Conservation (phyloP, 805 yeast species). For the Pichia scutulata region DNA sequence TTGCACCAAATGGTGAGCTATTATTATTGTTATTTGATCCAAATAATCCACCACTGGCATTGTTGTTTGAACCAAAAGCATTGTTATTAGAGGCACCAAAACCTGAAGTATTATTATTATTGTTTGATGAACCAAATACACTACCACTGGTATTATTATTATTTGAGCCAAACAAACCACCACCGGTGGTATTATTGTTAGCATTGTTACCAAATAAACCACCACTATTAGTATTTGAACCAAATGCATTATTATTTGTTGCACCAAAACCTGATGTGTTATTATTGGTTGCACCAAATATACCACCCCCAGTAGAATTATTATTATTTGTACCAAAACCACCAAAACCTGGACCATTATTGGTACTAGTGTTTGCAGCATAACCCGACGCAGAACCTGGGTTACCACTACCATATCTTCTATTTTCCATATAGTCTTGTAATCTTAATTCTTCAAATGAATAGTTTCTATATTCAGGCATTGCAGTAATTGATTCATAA, state of each 20-base stretch:
- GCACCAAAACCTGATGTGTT: conserved; percentile 25
- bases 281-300: conserved; percentile 17
- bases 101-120: not conserved
- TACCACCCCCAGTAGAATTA: conserved; percentile 7
- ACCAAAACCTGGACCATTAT: conserved; percentile 23
- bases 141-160: not conserved
- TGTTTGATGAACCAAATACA: not conserved
- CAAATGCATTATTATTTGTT: conserved; percentile 24
- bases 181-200: conserved; percentile 6
- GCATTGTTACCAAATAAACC: conserved; percentile 18
- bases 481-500: conserved; percentile 70
- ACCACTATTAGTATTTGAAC: conserved; percentile 18
- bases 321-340: conserved; percentile 16
- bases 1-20: conserved; percentile 16
- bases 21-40: conserved; percentile 7
- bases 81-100: conserved; percentile 3
- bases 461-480: conserved; percentile 83
- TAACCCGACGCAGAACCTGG: conserved; percentile 19
- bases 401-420: conserved; percentile 45
- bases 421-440: conserved; percentile 75
- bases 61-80: conserved; percentile 12
- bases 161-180: conserved; percentile 7
- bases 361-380: conserved; percentile 13
- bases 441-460: conserved; percentile 84
- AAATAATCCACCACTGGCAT: conserved; percentile 3